These are phyloP conservation scores for Grammothele lineata DNA, from an alignment of 768 basidiomycete species.

Conservation along the genomic window DNA sequence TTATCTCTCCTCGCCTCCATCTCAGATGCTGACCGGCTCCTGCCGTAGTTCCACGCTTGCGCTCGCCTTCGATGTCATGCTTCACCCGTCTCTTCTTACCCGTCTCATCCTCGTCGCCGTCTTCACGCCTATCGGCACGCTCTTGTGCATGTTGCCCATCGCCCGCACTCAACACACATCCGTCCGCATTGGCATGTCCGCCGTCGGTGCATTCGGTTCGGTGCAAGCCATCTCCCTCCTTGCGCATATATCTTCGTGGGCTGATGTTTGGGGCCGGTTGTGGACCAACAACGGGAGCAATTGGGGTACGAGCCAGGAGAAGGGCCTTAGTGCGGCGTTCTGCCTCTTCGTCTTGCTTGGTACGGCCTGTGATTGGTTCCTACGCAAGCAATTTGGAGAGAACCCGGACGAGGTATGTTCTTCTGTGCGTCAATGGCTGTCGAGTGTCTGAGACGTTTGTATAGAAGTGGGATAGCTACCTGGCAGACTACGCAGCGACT, in stretches of 20 bases:
- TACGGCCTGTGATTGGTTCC: slow-evolving; percentile 48
- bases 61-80: slow-evolving; percentile 48
- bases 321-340: slow-evolving; percentile 54
- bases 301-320: slow-evolving; percentile 56
- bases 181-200: slow-evolving; percentile 47
- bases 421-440: not conserved
- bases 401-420: slow-evolving; percentile 60
- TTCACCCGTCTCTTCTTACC: slow-evolving; percentile 48
- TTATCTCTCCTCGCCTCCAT: not conserved
- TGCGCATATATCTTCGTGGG: slow-evolving; percentile 47
- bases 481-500: slow-evolving; percentile 51
- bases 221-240: slow-evolving; percentile 52
- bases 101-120: slow-evolving; percentile 42
- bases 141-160: slow-evolving; percentile 44
- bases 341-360: slow-evolving; percentile 49
- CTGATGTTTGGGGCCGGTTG: slow-evolving; percentile 57
- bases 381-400: slow-evolving; percentile 53
- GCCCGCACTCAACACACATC: slow-evolving; percentile 39
- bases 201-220: slow-evolving; percentile 55
- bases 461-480: slow-evolving; percentile 68
- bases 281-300: slow-evolving; percentile 44
- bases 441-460: not conserved
- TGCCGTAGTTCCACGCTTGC: slow-evolving; percentile 39
- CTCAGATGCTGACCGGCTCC: too few relatives aligned
- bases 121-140: slow-evolving; percentile 32